Evolutionary conservation across 768 basidiomycete species (phyloP), one percentile per base, ranked within the genome.

Genomic region (Boletus rufocinnamomeus): DNA sequence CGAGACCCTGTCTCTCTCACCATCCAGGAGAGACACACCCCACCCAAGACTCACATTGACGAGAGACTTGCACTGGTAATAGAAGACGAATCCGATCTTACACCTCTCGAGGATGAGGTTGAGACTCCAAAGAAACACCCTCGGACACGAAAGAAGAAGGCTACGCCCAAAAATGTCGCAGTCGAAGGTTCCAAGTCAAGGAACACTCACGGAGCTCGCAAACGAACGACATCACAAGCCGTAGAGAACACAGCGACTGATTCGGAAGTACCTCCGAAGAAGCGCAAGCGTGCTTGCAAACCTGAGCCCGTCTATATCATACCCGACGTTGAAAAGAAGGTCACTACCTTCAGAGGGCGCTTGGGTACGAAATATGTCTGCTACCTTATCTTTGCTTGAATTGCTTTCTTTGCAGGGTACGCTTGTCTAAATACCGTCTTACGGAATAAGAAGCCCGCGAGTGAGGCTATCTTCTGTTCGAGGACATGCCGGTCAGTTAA

Each of bases 371-470:
- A 14, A 21, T 6, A 5, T 13, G 6, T 37, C n/a, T 43, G 19
- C 10, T 25, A 14, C 47, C 27, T 11, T 35, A 34, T 45, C 52
- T 49, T 54, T 32, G 17, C 23, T n/a, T 13, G 10, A 47, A 30
- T 58, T 23, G 60, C 57, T 57, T 34, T 19, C 34, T 63, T 61
- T 8, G 50, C 66, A 80, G 86, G 86, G 2, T 89, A 94, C 69
- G 93, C 93, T 3, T 95, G 93, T 67, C 71, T 95, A 50, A 95
- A 95, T 66, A 95, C 94, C 0, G 78, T 97, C 17, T 73, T 96
- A 14, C 81, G 94, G 45, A 84, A 77, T 32, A 79, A 76, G 59
- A 91, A 87, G 62, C 91, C 93, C 21, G 77, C 84, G 0, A 77
- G 64, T 1, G 81, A 83, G 19, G 72, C 85, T 0, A 72, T 94